Base-by-base conservation (phyloP, 495 filamentous ascomycete genomes). In the Parmelia sp. region DNA sequence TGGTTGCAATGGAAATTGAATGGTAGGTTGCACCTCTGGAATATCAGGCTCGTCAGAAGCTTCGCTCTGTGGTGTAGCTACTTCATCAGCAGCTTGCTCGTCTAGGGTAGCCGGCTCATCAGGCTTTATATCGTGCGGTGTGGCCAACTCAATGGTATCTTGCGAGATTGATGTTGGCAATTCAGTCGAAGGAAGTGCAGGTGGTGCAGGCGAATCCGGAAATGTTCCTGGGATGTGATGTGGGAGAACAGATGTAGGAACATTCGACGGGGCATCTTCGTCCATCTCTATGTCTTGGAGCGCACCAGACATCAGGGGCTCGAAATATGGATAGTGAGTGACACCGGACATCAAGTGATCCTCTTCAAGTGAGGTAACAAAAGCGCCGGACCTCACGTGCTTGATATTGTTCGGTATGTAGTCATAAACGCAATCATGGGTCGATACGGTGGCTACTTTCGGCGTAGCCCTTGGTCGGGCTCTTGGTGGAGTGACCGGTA, bases 231-330 rank as follows among this genome's bases (percentile, higher is more conserved):
- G 49, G 27, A 53, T 17, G 8, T 53, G 49, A 31, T 53, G 31
- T 29, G 49, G 12, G 14, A 23, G 31, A 10, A 19, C 17, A 17
- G 49, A 31, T 3, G 27, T 1, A 4, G 27, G 17, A 29, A 9
- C 49, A 53, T 31, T 53, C 15, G 25, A 31, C 49, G 5, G 49
- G 25, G 27, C 11, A 53, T 31, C 14, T 53, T 53, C 49, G 3
- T 31, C 49, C 15, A 31, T 29, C 49, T 53, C 49, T 10, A 53
- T 53, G 27, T 53, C 49, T 21, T 53, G 27, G 15, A 53, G 49
- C 14, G 49, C 49, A 31, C 49, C 49, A 25, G 49, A 53, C 49
- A 53, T 53, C 49, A 53, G 17, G 49, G 49, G 49, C 49, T 53
- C 49, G 27, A 21, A 17, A 17, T 0, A 15, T 3, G 49, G 12